Evolutionary conservation across 202 grass and related monocot genomes (phyloP), one percentile per base, ranked within the genome.

Genomic region (Bolboschoenoplectus hybrid): DNA sequence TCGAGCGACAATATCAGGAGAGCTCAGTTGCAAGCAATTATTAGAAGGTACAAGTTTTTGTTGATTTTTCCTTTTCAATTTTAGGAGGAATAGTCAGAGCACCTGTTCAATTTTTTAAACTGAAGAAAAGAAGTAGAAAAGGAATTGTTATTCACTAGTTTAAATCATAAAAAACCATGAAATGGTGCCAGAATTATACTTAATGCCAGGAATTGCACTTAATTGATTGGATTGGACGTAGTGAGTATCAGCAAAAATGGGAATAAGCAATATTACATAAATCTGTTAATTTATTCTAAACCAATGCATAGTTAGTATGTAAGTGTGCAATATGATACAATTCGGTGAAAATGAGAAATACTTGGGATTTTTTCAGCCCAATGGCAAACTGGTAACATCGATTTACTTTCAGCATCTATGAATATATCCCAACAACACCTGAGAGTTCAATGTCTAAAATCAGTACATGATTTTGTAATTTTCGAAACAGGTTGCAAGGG

Each of bases 21-120:
- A 91, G 96, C 93, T 56, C 96, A 91, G 75, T 85, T 94, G 40
- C 96, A 98, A 71, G 90, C 90, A 0, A 88, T 94, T 57, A 92
- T 95, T 74, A 95, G 96, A 95, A 95, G 96, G 96, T 98, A 90
- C 10, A 36, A 78, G 43, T 11, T 19, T 7, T 9, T 39, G 38
- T 75, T 44, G 20, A 6, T 76, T 10, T 0, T 8, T 5, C 0
- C 5, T 65, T 39, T 12, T 2, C 50, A 10, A 26, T 67, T 67
- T 32, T 10, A 66, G 35, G 16, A 49, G 8, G 1, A 3, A 14
- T 55, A 13, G 26, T 26, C 11, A 4, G 13, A n/a, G 57, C 7
- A 51, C 8, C 10, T 35, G 45, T 55, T 3, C 2, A 3, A 0
- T 17, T 55, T 16, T 14, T 17, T 53, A 16, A 70, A 17, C 4